phyloP scores from a whole-genome alignment of 73 alveolate species.

The Symbiodinium pilosum region DNA sequence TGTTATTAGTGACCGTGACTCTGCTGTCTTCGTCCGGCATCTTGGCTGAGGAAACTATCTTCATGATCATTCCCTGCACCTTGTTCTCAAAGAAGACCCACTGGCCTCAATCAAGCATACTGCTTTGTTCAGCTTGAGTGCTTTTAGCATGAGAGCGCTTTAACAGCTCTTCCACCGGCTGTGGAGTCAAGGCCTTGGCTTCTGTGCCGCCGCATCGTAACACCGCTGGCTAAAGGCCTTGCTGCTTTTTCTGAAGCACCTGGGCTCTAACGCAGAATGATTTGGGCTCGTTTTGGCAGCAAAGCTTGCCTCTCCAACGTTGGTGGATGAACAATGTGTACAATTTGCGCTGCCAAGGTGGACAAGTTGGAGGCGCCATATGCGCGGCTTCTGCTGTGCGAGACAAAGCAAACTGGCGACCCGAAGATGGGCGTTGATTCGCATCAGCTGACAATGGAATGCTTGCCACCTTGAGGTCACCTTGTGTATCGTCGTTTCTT shows the following conservation, averaged over 20 bases:
- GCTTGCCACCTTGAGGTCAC: too few species aligned
- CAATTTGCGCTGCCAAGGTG: neutral
- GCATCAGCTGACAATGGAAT: too few species aligned
- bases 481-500: too few species aligned
- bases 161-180: too few species aligned
- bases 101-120: too few species aligned
- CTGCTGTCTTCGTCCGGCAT: too few species aligned
- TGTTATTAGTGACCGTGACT: too few species aligned
- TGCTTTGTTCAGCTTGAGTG: neutral
- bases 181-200: neutral
- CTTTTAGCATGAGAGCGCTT: neutral
- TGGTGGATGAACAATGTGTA: too few species aligned
- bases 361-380: neutral
- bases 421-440: too few species aligned
- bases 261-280: neutral
- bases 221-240: conserved; percentile 1
- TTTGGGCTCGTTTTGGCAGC: too few species aligned
- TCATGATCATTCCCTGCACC: neutral
- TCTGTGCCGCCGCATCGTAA: neutral
- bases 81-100: too few species aligned
- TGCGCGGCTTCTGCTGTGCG: neutral
- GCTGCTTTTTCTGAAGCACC: neutral
- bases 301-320: too few species aligned
- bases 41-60: neutral
- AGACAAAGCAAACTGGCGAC: neutral